Percentiles rank a stretch among this genome's conserved stretches.
These are phyloP conservation scores for Adansonia grandidieri DNA, from an alignment of 441 rosid species.

Conservation along the genomic window DNA sequence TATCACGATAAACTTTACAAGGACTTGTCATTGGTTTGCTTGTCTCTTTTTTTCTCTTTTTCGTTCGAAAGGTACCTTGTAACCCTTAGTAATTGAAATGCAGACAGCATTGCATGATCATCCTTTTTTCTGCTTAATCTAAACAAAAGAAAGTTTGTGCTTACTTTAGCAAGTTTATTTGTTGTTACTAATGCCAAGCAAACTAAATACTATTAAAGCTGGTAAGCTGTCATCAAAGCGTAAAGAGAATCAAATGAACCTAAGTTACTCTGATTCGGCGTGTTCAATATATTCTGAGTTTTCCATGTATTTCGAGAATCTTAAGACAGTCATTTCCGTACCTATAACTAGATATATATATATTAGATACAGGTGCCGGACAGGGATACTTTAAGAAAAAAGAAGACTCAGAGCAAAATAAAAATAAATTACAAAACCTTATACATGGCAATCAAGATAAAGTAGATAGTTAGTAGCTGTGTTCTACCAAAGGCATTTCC, in stretches of 20 bases:
- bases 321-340: too few species aligned
- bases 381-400: too few species aligned
- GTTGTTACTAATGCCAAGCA: background rate
- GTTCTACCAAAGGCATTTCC: background rate
- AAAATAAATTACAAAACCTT: background rate
- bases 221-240: background rate
- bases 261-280: too few species aligned
- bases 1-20: background rate
- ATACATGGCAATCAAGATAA: background rate
- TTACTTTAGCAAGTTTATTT: background rate
- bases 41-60: background rate
- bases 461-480: background rate
- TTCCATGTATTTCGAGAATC: too few species aligned
- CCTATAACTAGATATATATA: too few species aligned
- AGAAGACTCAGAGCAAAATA: too few species aligned
- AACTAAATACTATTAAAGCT: background rate
- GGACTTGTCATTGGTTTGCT: constrained; percentile 19
- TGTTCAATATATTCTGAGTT: too few species aligned
- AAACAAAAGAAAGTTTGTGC: background rate
- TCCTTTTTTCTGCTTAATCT: background rate
- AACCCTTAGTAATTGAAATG: background rate
- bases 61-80: constrained; percentile 13
- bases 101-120: background rate
- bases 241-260: background rate
- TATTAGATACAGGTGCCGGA: too few species aligned